Conservation (phyloP, 352 stramenopile species). For the Achlya hypogyna region DNA sequence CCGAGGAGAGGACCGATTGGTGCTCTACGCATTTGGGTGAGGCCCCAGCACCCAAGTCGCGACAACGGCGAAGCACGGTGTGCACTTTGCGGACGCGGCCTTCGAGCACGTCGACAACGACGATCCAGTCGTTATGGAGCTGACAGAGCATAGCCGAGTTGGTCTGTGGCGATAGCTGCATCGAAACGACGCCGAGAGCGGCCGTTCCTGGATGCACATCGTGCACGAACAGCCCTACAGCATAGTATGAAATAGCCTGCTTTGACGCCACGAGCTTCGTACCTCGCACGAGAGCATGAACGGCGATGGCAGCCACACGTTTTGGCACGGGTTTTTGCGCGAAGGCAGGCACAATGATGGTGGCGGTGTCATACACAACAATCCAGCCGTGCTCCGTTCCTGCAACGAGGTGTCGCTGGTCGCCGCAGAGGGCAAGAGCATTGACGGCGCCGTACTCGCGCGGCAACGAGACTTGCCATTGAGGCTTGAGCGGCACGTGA, state of each 20-base stretch:
- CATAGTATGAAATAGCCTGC: background rate
- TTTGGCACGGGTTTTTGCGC: constrained; percentile 49
- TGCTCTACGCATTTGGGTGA: background rate
- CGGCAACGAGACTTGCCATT: constrained; percentile 43
- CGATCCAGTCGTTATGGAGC: constrained; percentile 62
- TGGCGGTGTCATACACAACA: constrained; percentile 50
- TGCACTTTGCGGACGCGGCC: constrained; percentile 42
- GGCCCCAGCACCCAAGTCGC: background rate
- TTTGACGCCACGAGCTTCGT: background rate
- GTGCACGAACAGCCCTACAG: constrained; percentile 13
- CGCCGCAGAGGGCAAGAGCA: constrained; percentile 32
- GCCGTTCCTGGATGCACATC: constrained; percentile 26
- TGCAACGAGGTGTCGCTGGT: constrained; percentile 45
- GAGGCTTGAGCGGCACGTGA: constrained; percentile 35
- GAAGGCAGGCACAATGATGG: constrained; percentile 54
- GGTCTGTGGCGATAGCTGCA: constrained; percentile 30
- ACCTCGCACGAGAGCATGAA: constrained; percentile 50
- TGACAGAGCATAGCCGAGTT: constrained; percentile 45
- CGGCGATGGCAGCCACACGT: constrained; percentile 30
- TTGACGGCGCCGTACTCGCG: constrained; percentile 39
- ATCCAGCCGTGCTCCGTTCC: constrained; percentile 48
- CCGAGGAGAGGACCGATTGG: background rate
- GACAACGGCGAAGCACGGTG: constrained; percentile 39
- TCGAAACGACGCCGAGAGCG: constrained; percentile 32
- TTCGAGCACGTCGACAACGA: constrained; percentile 39